A percentile compares a stretch with the other conserved stretches of the same genome.
phyloP scores from a whole-genome alignment of 108 stramenopile genomes.

The Cylindrotheca closterium region DNA sequence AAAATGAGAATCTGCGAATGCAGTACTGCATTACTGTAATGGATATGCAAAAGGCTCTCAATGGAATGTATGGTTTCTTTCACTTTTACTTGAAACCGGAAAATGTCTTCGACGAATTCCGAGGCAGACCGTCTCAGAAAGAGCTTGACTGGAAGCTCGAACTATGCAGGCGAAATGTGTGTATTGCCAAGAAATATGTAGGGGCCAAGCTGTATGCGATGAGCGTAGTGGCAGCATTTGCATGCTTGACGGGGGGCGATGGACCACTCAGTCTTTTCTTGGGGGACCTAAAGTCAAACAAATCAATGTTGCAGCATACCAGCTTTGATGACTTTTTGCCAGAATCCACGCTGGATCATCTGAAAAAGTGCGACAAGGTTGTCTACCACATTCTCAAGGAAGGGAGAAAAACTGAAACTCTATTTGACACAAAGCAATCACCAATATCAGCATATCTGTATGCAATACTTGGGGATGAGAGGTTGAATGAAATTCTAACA shows the following conservation, averaged over 20 bases:
- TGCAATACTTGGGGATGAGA: slow-evolving; percentile 35
- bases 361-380: slow-evolving; percentile 21
- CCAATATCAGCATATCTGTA: slow-evolving; percentile 55
- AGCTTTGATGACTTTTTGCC: slow-evolving; percentile 11
- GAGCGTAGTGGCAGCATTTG: slow-evolving; percentile 46
- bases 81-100: slow-evolving; percentile 30
- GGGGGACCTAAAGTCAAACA: slow-evolving; percentile 42
- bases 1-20: slow-evolving; percentile 43
- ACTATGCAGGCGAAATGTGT: slow-evolving; percentile 31
- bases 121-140: slow-evolving; percentile 23
- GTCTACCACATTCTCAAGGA: slow-evolving; percentile 44
- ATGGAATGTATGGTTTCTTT: slow-evolving; percentile 55
- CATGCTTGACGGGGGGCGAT: slow-evolving; percentile 55
- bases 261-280: slow-evolving; percentile 50
- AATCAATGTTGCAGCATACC: background rate
- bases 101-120: slow-evolving; percentile 32
- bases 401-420: slow-evolving; percentile 36
- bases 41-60: slow-evolving; percentile 44
- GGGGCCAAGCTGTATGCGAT: slow-evolving; percentile 46
- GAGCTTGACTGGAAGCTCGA: slow-evolving; percentile 14
- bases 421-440: slow-evolving; percentile 52
- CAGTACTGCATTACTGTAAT: slow-evolving; percentile 35
- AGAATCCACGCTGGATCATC: slow-evolving; percentile 2
- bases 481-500: slow-evolving; percentile 12
- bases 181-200: slow-evolving; percentile 40